A percentile compares a stretch with the other conserved stretches of the same genome.
These are phyloP conservation scores for Serendipita sp. DNA, from an alignment of 1,284 basidiomycete genomes.

Conservation along the genomic window DNA sequence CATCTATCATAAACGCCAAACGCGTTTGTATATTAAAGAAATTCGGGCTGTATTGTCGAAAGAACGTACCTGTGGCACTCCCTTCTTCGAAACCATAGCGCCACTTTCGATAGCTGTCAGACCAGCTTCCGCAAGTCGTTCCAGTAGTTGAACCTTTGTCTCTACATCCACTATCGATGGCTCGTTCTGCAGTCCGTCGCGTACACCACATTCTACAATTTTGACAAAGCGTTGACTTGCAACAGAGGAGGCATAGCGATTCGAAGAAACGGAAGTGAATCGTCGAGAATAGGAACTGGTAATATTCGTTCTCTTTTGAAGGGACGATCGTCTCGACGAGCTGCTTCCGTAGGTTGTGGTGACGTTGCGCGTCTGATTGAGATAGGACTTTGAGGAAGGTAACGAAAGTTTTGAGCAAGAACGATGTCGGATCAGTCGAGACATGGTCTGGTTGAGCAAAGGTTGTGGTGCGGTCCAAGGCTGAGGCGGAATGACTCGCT, in stretches of 20 bases:
- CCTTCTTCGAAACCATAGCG: slow-evolving; percentile 85
- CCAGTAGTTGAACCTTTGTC: slow-evolving; percentile 72
- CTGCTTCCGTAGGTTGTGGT: no score
- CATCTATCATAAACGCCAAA: slow-evolving; percentile 41
- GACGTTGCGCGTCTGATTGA: no score
- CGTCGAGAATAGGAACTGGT: no score
- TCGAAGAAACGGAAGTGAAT: no score
- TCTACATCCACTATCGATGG: slow-evolving; percentile 56
- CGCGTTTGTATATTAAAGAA: not conserved
- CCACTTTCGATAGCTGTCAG: slow-evolving; percentile 71
- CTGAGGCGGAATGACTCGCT: no score
- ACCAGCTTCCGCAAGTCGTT: slow-evolving; percentile 59
- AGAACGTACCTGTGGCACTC: slow-evolving; percentile 75
- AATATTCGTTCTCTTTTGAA: no score
- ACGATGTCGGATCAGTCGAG: no score
- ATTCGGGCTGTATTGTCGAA: not conserved
- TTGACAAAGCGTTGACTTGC: slow-evolving; percentile 27
- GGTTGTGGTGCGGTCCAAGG: no score
- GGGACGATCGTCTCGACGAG: no score
- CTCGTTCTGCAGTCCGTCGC: slow-evolving; percentile 92
- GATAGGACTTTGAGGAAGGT: no score
- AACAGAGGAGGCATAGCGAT: not conserved
- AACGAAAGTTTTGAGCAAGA: no score
- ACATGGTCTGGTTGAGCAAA: no score
- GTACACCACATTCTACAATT: slow-evolving; percentile 84